Evolutionary conservation across 2,329 filamentous ascomycete species (phyloP), one percentile per base, ranked within the genome.

Genomic region (Neopestalotiopsis clavispora): DNA sequence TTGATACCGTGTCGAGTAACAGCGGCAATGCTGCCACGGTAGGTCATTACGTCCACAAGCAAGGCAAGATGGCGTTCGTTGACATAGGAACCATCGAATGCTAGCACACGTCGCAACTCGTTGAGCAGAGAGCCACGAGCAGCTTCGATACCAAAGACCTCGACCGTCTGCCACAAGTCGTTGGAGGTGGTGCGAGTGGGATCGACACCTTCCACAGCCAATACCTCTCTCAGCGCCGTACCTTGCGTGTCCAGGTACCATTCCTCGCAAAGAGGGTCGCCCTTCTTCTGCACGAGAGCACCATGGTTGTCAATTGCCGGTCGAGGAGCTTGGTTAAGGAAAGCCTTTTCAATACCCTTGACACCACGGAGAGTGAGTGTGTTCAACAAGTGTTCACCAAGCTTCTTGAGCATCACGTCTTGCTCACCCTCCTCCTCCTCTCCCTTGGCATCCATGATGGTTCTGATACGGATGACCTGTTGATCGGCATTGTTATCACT

Each of bases 1-100:
- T 99, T 99, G 85, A 99, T 99, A 83, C 96, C 96, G 79, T 99
- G 96, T 82, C 96, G 93, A 68, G 96, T 99, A 72, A 99, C 95
- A 14, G 96, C 95, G 81, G 97, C 97, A 76, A 99, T 91, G 75
- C 92, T 92, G 73, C 96, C 96, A 76, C 96, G 90, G 76, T 97
- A 94, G 34, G 95, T 98, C 96, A 99, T 99, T 72, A 99, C 94
- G 83, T 99, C 96, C 72, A 97, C 94, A 66, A 99, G 87, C 45
- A 99, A 89, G 62, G 95, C 93, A 84, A 99, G 90, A 84, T 99
- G 96, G 77, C 96, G 94, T 83, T 98, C 94, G 81, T 99, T 99
- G 87, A 99, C 96, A 80, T 99, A 99, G 14, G 96, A 98, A 88
- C 97, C 97, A 79, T 98, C 96, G 79, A 99, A 99, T 32, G 96